Conservation (phyloP, 768 basidiomycete genomes). For the Mycena olivaceomarginata region DNA sequence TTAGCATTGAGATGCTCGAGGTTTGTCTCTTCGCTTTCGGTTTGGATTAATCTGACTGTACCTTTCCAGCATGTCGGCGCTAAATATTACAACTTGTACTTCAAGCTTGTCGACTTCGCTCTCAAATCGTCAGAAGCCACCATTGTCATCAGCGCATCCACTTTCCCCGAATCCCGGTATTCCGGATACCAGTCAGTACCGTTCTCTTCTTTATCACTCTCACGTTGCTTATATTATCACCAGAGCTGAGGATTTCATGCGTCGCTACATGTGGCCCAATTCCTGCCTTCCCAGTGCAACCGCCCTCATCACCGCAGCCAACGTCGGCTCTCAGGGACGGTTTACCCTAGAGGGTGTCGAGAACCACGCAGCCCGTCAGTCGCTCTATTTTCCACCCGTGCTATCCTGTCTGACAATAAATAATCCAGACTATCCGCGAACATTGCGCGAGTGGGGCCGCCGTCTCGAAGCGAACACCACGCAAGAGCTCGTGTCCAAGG, state of each 20-base stretch:
- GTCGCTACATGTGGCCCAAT: slow-evolving; percentile 93
- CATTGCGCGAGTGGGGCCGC: slow-evolving; percentile 93
- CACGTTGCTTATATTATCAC: slow-evolving; percentile 27
- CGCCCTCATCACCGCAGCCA: slow-evolving; percentile 84
- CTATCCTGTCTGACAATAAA: slow-evolving; percentile 21
- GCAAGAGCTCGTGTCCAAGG: slow-evolving; percentile 73
- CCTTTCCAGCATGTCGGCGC: slow-evolving; percentile 68
- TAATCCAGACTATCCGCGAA: slow-evolving; percentile 86
- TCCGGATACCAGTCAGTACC: slow-evolving; percentile 80
- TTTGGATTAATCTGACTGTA: slow-evolving; percentile 68
- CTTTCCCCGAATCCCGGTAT: slow-evolving; percentile 83
- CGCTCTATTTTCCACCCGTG: slow-evolving; percentile 2
- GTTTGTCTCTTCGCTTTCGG: slow-evolving; percentile 53
- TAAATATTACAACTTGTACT: slow-evolving; percentile 81
- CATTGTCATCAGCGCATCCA: slow-evolving; percentile 81
- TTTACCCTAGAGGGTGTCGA: slow-evolving; percentile 91
- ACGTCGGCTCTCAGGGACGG: slow-evolving; percentile 80
- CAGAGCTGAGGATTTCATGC: slow-evolving; percentile 90
- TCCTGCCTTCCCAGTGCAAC: slow-evolving; percentile 92
- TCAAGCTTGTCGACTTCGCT: slow-evolving; percentile 86
- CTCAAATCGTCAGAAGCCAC: slow-evolving; percentile 82
- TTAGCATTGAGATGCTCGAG: slow-evolving; percentile 91
- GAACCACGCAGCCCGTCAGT: slow-evolving; percentile 88
- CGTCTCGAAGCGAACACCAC: slow-evolving; percentile 81
- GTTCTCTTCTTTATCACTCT: slow-evolving; percentile 11